phyloP scores from a whole-genome alignment of 2,329 filamentous ascomycete genomes.

The Pyrenophora graminea region DNA sequence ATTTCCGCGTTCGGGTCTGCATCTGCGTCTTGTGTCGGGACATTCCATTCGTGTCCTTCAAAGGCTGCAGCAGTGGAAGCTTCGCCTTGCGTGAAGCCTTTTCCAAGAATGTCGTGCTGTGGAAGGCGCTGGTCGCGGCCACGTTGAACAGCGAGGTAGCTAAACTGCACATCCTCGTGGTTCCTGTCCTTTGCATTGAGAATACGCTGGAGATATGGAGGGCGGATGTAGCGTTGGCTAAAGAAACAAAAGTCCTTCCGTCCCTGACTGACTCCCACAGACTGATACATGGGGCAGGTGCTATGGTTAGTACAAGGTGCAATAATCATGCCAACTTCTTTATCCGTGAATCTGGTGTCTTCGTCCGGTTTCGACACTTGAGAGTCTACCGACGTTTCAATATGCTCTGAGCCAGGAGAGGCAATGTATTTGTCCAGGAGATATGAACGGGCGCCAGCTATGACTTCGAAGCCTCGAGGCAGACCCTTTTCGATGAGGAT shows the following conservation, averaged over 20 bases:
- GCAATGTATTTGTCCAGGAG: slow-evolving; percentile 76
- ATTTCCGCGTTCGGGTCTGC: slow-evolving; percentile 14
- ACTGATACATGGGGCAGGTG: slow-evolving; percentile 84
- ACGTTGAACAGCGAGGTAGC: slow-evolving; percentile 83
- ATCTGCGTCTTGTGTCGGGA: slow-evolving; percentile 15
- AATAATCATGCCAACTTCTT: slow-evolving; percentile 67
- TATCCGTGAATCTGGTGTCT: slow-evolving; percentile 45
- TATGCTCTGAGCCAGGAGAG: slow-evolving; percentile 58
- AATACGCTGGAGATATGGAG: slow-evolving; percentile 77
- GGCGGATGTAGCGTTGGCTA: slow-evolving; percentile 83
- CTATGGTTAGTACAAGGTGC: slow-evolving; percentile 82
- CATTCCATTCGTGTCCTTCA: slow-evolving; percentile 63
- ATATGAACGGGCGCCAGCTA: slow-evolving; percentile 80
- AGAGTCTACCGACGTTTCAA: slow-evolving; percentile 46
- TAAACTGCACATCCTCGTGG: slow-evolving; percentile 89
- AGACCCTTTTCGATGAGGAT: slow-evolving; percentile 90
- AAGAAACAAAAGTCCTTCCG: slow-evolving; percentile 93
- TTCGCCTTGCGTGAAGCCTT: slow-evolving; percentile 54
- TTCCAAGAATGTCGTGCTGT: slow-evolving; percentile 37
- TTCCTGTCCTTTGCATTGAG: slow-evolving; percentile 72
- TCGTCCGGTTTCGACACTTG: slow-evolving; percentile 47
- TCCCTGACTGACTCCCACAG: slow-evolving; percentile 69
- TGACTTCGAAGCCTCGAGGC: slow-evolving; percentile 86
- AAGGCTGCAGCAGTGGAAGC: slow-evolving; percentile 70
- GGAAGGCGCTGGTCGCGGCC: slow-evolving; percentile 64